Evolutionary conservation across 371 early-diverging fungal species (phyloP), one percentile per base, ranked within the genome.

Genomic region (Mortierella sp.): DNA sequence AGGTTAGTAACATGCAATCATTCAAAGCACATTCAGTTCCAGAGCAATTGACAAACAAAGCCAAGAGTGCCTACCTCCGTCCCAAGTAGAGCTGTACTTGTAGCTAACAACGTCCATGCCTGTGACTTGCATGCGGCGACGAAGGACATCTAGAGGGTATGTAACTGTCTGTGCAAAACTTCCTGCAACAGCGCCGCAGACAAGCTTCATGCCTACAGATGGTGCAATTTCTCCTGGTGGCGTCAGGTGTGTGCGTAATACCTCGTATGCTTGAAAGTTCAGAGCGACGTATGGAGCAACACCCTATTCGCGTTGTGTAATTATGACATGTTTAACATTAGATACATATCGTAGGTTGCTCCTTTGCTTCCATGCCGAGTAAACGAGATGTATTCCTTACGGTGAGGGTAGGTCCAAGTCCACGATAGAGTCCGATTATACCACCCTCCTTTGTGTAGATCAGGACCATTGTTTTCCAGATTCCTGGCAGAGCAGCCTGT

Each of bases 181-280:
- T 24, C 98, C 98, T 31, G 96, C 97, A 71, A 96, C 81, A 5
- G 97, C 98, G 72, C 98, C 98, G 77, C 97, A 96, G 0, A 94
- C 71, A 50, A 98, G 84, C 83, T 95, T 94, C 83, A 91, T 89
- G 19, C 88, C 83, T 51, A 93, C 91, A 5, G 94, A 91, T 10
- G 94, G 94, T 8, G 91, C 87, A 2, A 88, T 84, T 82, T 92
- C 89, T 70, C 93, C 94, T 1, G 88, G 84, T 2, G 95, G 95
- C 19, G 96, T 94, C 73, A 95, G 89, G 74, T 91, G 90, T 69
- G 90, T 88, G 75, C 95, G 93, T 57, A 97, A 81, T 1, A 95
- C 93, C 80, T 97, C 97, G 74, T 95, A 95, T 71, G 95, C 93
- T 86, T 96, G 95, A 81, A 97, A 96, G 82, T 96, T 95, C 69